phyloP scores from a whole-genome alignment of 2,329 filamentous ascomycete species.

The Penicillium sp. region DNA sequence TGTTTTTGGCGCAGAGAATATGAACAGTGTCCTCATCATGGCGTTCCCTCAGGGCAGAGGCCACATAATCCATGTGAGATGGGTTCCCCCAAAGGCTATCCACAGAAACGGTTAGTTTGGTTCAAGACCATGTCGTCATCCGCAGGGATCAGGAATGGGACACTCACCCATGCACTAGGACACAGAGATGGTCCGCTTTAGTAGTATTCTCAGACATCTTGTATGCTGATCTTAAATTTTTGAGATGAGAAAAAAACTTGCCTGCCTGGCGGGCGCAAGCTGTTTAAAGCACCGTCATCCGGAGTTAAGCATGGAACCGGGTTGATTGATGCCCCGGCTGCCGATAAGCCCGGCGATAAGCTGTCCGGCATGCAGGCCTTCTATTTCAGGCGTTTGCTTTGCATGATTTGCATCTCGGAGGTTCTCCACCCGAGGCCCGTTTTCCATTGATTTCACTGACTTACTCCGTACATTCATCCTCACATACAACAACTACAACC shows the following conservation, averaged over 20 bases:
- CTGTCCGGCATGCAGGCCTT: neutral
- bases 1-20: constrained; percentile 62
- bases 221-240: neutral
- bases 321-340: constrained; percentile 9
- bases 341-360: constrained; percentile 14
- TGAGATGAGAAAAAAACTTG: neutral
- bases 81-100: constrained; percentile 66
- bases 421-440: constrained; percentile 1
- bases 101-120: constrained; percentile 20
- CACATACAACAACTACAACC: neutral
- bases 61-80: constrained; percentile 62
- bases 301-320: constrained; percentile 20
- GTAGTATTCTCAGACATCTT: constrained; percentile 19
- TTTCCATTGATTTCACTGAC: neutral
- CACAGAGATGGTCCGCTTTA: constrained; percentile 61
- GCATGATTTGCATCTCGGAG: constrained; percentile 6
- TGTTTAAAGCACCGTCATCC: constrained; percentile 12
- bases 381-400: constrained; percentile 11
- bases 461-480: neutral
- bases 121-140: constrained; percentile 21
- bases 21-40: constrained; percentile 60
- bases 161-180: constrained; percentile 66
- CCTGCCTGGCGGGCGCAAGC: neutral
- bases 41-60: constrained; percentile 57
- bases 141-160: neutral